Evolutionary conservation across 306 rosid species (phyloP), one percentile per base, ranked within the genome.

Genomic region (Cercis canadensis): DNA sequence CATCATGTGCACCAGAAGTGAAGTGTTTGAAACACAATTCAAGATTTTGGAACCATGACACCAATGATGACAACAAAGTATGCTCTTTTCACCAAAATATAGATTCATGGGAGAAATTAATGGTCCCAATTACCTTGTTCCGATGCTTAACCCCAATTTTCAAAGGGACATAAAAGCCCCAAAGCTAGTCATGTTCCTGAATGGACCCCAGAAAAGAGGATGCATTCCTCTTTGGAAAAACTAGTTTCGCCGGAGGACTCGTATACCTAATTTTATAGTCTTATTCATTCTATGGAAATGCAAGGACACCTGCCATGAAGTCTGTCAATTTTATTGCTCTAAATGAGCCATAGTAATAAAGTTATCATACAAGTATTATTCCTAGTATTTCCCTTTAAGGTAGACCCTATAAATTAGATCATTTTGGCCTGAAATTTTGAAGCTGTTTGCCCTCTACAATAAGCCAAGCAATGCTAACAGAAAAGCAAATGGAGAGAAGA

Each of bases 1-100:
- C 58, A 18, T 55, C 72, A 64, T 64, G 72, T 46, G 52, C 64
- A 14, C 55, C 71, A 62, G 54, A 62, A 53, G 41, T 54, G 14
- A 36, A 39, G 21, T 11, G 62, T 41, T 36, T 47, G 9, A 59
- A 36, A 59, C 65, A 59, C 56, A 11, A 45, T 61, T n/a, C 17
- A 33, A 46, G 41, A 8, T 59, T 34, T 71, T 11, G 49, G 52
- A 55, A 74, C 66, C 66, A 64, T 65, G 44, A 55, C 65, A 7
- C 21, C 21, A 34, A 56, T 73, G 29, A 54, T 54, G 40, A 32
- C 49, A n/a, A 5, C 15, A 9, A 8, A 19, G 54, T 14, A 40
- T 19, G n/a, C 11, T 18, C 32, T 17, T 39, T 11, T 40, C 6
- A 3, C 2, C 2, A 56, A 56, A 56, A 56, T 10, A 52, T 7